Evolutionary conservation across 176 grass and related monocot genomes (phyloP).

Genomic region (Phragmites australis): DNA sequence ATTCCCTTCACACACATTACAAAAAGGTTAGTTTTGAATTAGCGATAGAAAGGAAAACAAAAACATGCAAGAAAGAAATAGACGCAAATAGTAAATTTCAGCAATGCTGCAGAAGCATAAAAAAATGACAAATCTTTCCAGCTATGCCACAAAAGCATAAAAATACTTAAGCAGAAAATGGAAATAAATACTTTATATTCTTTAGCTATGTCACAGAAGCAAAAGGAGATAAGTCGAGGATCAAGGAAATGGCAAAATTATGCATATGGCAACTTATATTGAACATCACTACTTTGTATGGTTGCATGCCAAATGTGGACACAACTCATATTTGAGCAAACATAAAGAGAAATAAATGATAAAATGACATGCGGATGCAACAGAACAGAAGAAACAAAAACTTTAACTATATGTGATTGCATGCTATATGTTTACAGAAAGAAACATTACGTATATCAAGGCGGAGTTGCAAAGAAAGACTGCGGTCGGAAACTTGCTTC

Average conservation of each 20-base stretch:
- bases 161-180: constrained; percentile 3
- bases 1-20: constrained; percentile 95
- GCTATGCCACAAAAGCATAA: not conserved
- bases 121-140: constrained; percentile 5
- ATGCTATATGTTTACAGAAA: constrained; percentile 47
- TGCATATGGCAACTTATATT: constrained; percentile 14
- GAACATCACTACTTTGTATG: constrained; percentile 24
- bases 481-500: constrained; percentile 94
- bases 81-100: constrained; percentile 9
- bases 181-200: not conserved
- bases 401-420: constrained; percentile 37
- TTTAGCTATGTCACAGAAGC: not conserved
- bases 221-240: constrained; percentile 17
- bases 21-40: constrained; percentile 60
- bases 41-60: constrained; percentile 9
- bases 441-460: constrained; percentile 98
- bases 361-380: constrained; percentile 34
- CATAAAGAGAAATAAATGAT: constrained; percentile 38
- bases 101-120: constrained; percentile 11
- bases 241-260: constrained; percentile 30
- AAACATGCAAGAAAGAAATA: constrained; percentile 22
- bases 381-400: constrained; percentile 40
- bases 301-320: constrained; percentile 19
- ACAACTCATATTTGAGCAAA: not conserved
- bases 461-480: constrained; percentile 79